Conservation (phyloP, 148 eudicot species). For the Rhododendron molle region DNA sequence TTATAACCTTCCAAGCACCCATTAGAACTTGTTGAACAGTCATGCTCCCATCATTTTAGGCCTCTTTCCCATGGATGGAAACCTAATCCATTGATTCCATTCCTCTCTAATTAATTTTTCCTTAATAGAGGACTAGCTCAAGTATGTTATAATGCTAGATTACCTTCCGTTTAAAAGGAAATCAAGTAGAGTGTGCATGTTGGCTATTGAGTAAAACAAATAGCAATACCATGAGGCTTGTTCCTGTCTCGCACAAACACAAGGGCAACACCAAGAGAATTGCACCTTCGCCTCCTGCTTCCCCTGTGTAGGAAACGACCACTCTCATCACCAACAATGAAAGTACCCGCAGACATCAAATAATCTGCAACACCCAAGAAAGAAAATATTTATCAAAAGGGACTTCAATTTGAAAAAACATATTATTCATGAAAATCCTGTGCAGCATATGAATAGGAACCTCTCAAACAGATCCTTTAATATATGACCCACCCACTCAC, state of each 20-base stretch:
- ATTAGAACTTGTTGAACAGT: not conserved
- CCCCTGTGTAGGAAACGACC: slow-evolving; percentile 40
- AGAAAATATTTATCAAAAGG: not conserved
- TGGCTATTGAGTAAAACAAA: not conserved
- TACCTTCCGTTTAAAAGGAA: not conserved
- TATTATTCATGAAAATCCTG: not conserved
- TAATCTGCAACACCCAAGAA: slow-evolving; percentile 49
- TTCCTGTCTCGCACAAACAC: slow-evolving; percentile 53
- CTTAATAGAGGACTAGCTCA: not conserved
- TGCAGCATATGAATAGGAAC: slow-evolving; percentile 6
- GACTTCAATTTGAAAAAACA: not conserved
- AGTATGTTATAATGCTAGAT: not conserved
- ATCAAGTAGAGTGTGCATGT: not conserved
- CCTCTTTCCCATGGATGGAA: not conserved
- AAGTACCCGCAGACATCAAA: slow-evolving; percentile 47
- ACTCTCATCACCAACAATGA: slow-evolving; percentile 71
- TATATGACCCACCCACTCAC: not conserved
- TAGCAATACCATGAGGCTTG: slow-evolving; percentile 44
- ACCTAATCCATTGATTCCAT: not conserved
- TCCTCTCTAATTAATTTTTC: not conserved
- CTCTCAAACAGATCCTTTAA: not conserved
- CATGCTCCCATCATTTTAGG: not conserved
- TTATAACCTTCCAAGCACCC: not conserved
- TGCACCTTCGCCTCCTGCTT: not conserved
- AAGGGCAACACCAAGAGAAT: slow-evolving; percentile 56